These are phyloP conservation scores for Oehlia diaphana DNA, from an alignment of 192 early-diverging fungal species.

Conservation along the genomic window DNA sequence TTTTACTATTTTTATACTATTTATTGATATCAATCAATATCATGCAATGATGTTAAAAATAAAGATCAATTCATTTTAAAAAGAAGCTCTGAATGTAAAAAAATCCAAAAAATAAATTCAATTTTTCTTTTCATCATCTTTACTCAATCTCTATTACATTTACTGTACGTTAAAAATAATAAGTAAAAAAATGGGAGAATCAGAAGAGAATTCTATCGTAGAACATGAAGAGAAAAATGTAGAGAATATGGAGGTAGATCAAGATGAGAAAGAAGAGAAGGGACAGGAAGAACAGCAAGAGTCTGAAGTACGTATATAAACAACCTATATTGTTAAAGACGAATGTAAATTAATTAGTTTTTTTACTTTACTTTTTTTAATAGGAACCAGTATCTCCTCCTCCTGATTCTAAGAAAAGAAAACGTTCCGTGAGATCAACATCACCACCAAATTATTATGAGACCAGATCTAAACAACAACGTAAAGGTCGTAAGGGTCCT, in stretches of 20 bases:
- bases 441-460: not conserved
- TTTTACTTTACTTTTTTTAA: not conserved
- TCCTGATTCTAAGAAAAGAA: not conserved
- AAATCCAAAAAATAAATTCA: no score
- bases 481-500: not conserved
- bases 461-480: no score
- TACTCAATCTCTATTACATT: no score
- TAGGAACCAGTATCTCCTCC: not conserved
- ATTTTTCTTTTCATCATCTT: no score
- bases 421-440: not conserved
- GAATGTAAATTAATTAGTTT: not conserved
- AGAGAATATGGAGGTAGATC: not conserved
- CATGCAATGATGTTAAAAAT: no score
- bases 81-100: constrained; percentile 18
- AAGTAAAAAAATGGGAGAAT: not conserved
- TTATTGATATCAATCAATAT: constrained; percentile 37
- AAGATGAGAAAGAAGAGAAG: not conserved
- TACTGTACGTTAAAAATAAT: no score
- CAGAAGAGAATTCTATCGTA: not conserved
- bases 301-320: no score
- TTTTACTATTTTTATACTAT: constrained; percentile 36
- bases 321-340: no score
- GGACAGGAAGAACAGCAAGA: not conserved
- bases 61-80: not conserved
- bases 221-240: not conserved